A percentile compares a stretch with the other conserved stretches of the same genome.
Evolutionary conservation across 2,329 filamentous ascomycete genomes (phyloP).

Genomic region (Fusarium beomiforme): DNA sequence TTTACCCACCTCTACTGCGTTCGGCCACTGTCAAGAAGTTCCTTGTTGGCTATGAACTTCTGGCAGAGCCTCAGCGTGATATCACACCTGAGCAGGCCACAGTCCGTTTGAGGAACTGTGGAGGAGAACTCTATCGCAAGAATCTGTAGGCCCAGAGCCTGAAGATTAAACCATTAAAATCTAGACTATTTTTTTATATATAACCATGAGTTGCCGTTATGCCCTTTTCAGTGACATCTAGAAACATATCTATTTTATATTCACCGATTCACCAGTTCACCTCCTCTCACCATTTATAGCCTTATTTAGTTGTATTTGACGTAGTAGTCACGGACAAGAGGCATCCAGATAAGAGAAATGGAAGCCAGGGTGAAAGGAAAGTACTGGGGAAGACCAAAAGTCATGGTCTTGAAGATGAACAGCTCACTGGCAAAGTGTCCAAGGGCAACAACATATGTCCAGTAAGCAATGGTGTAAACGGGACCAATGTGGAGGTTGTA

Average conservation of each 20-base stretch:
- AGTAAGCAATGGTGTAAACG: slow-evolving; percentile 82
- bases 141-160: slow-evolving; percentile 39
- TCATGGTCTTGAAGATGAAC: slow-evolving; percentile 79
- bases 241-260: not conserved
- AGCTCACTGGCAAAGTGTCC: slow-evolving; percentile 84
- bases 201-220: slow-evolving; percentile 6
- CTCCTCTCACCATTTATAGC: not conserved
- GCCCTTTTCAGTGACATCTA: not conserved
- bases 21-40: slow-evolving; percentile 97
- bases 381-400: slow-evolving; percentile 65
- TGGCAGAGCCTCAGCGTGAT: slow-evolving; percentile 97
- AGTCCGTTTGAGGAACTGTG: slow-evolving; percentile 77
- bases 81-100: slow-evolving; percentile 98
- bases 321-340: slow-evolving; percentile 75
- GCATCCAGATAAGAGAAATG: slow-evolving; percentile 69
- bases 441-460: slow-evolving; percentile 83
- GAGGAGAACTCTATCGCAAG: slow-evolving; percentile 87
- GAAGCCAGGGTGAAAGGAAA: slow-evolving; percentile 65
- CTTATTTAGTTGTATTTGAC: slow-evolving; percentile 55
- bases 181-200: slow-evolving; percentile 24
- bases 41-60: slow-evolving; percentile 93
- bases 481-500: slow-evolving; percentile 79
- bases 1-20: slow-evolving; percentile 92
- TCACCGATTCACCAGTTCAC: not conserved
- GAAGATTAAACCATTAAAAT: not conserved